Percentiles rank a stretch among this genome's conserved stretches.
phyloP scores from a whole-genome alignment of 2,329 filamentous ascomycete species.

The Stagonosporopsis cucurbitacearum region DNA sequence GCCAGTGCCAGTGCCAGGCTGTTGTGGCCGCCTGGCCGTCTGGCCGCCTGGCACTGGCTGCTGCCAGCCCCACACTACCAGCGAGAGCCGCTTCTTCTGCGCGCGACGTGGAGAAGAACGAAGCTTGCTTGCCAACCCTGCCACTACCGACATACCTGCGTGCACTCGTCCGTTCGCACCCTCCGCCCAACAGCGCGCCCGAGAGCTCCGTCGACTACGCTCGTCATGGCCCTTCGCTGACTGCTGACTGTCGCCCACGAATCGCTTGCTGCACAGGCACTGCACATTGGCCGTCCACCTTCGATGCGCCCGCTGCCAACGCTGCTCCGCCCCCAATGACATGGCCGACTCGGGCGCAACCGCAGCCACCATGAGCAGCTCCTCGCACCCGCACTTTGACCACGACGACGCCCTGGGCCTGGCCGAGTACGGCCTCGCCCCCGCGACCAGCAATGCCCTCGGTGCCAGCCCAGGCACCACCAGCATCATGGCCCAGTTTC shows the following conservation, averaged over 20 bases:
- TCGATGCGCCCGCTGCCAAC: slow-evolving; percentile 32
- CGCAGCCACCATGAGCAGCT: slow-evolving; percentile 37
- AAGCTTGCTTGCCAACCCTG: slow-evolving; percentile 13
- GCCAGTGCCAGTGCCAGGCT: slow-evolving; percentile 3
- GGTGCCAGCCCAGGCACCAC: slow-evolving; percentile 29
- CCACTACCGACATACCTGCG: too few species aligned
- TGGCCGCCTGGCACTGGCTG: too few species aligned
- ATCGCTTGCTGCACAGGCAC: too few species aligned
- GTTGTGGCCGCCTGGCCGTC: slow-evolving; percentile 5
- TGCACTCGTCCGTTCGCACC: slow-evolving; percentile 4
- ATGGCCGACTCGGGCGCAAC: slow-evolving; percentile 41
- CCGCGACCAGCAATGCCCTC: slow-evolving; percentile 19
- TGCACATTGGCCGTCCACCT: slow-evolving; percentile 1
- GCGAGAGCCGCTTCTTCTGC: slow-evolving; percentile 14
- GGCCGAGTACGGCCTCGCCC: slow-evolving; percentile 46
- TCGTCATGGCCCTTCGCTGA: slow-evolving; percentile 14
- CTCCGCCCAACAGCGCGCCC: slow-evolving; percentile 1
- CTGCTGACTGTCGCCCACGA: neutral
- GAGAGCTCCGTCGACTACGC: slow-evolving; percentile 2
- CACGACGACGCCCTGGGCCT: slow-evolving; percentile 45
- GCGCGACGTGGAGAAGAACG: slow-evolving; percentile 14
- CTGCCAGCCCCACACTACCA: slow-evolving; percentile 13
- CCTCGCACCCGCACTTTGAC: slow-evolving; percentile 37
- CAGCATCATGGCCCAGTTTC: slow-evolving; percentile 37
- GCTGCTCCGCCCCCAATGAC: slow-evolving; percentile 27